These are phyloP conservation scores for Lithospermum erythrorhizon DNA, from an alignment of 257 asterid species.

Conservation along the genomic window DNA sequence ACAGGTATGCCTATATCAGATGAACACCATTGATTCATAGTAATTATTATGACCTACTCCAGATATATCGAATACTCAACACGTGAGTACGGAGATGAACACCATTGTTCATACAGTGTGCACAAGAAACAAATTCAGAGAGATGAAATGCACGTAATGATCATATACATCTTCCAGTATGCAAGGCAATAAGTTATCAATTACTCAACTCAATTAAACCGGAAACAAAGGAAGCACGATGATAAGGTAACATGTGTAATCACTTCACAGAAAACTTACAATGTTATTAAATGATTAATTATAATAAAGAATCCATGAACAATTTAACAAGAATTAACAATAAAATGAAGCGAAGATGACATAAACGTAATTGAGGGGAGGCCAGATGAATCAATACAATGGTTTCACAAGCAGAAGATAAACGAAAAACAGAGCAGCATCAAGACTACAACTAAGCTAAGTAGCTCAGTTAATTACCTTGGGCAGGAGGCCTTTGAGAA, in stretches of 20 bases:
- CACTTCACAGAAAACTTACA: background rate
- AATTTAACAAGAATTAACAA: background rate
- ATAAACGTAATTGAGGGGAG: no score
- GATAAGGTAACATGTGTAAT: background rate
- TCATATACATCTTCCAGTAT: background rate
- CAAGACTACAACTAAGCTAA: background rate
- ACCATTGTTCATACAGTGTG: no score
- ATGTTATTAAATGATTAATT: background rate
- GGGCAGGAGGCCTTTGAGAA: slow-evolving; percentile 34
- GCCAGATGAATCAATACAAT: no score
- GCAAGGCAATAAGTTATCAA: no score
- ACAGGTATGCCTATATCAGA: no score
- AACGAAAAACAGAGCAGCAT: background rate
- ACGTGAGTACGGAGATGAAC: no score
- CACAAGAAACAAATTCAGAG: background rate
- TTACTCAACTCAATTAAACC: background rate
- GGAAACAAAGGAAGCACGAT: background rate
- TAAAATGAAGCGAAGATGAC: background rate
- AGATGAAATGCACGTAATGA: background rate
- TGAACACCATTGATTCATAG: no score
- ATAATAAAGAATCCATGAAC: no score
- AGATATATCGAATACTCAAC: no score
- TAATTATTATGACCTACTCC: no score
- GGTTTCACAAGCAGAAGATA: background rate
- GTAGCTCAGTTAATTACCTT: slow-evolving; percentile 24